Evolutionary conservation across 805 yeast genomes (phyloP).

Genomic region (Zygoascus bituminiphila): DNA sequence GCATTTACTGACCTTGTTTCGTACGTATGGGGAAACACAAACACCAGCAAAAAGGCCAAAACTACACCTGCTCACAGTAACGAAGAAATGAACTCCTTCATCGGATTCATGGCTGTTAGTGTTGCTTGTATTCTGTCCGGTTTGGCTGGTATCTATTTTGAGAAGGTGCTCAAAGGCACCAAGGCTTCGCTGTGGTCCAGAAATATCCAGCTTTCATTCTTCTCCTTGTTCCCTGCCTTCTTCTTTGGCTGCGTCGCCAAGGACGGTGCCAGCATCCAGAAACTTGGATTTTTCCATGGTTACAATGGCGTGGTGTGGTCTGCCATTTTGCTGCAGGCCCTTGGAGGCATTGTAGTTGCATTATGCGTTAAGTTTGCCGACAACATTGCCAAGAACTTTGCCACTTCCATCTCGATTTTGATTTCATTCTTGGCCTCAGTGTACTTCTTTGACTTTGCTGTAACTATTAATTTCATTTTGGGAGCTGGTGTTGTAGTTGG

Average conservation of each 20-base stretch:
- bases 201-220: conserved; percentile 33
- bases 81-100: conserved; percentile 20
- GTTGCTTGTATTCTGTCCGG: conserved; percentile 34
- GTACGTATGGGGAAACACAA: neutral
- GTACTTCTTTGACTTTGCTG: conserved; percentile 29
- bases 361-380: conserved; percentile 37
- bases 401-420: conserved; percentile 33
- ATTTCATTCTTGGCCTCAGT: conserved; percentile 33
- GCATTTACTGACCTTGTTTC: conserved; percentile 15
- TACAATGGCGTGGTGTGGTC: conserved; percentile 32
- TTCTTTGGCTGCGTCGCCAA: conserved; percentile 30
- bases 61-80: conserved; percentile 1
- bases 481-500: conserved; percentile 31
- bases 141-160: conserved; percentile 38
- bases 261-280: conserved; percentile 29
- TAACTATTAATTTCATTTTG: conserved; percentile 28
- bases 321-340: conserved; percentile 33
- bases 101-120: conserved; percentile 32
- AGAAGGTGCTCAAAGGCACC: conserved; percentile 33
- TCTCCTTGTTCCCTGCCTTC: conserved; percentile 34
- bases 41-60: neutral
- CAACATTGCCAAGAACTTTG: conserved; percentile 36
- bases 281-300: conserved; percentile 34
- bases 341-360: conserved; percentile 36
- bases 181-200: conserved; percentile 33